Conservation (phyloP, 1,284 basidiomycete genomes). For the Moniliella sp. region DNA sequence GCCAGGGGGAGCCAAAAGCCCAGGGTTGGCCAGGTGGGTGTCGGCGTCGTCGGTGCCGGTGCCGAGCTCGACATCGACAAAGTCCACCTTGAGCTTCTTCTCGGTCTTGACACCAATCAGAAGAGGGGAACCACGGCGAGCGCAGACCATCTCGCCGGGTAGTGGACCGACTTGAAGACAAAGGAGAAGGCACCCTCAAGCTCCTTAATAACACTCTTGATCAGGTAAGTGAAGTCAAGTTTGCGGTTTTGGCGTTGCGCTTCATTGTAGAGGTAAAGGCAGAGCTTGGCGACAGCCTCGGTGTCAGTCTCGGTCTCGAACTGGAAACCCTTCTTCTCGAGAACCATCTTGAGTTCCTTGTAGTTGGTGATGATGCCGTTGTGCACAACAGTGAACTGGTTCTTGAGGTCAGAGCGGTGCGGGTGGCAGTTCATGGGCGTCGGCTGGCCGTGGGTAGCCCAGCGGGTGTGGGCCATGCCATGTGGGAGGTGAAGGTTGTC, state of each 20-base stretch:
- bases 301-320: slow-evolving; percentile 96
- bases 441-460: slow-evolving; percentile 83
- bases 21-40: too few relatives aligned
- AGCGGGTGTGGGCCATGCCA: slow-evolving; percentile 94
- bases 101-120: slow-evolving; percentile 98
- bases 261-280: slow-evolving; percentile 88
- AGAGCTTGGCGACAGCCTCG: slow-evolving; percentile 82
- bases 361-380: slow-evolving; percentile 98
- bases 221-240: slow-evolving; percentile 65
- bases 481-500: slow-evolving; percentile 63
- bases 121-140: slow-evolving; percentile 90
- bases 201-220: slow-evolving; percentile 92
- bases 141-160: slow-evolving; percentile 85
- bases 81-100: slow-evolving; percentile 98
- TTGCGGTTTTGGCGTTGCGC: slow-evolving; percentile 72
- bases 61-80: slow-evolving; percentile 71
- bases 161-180: slow-evolving; percentile 92
- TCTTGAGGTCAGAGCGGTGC: slow-evolving; percentile 57
- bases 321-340: slow-evolving; percentile 82
- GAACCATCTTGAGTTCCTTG: slow-evolving; percentile 65
- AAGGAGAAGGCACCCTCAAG: slow-evolving; percentile 99
- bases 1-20: slow-evolving; percentile 53
- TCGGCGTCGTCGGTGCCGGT: slow-evolving; percentile 8
- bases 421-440: slow-evolving; percentile 83
- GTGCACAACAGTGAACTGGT: slow-evolving; percentile 84